These are phyloP conservation scores for Aciculoconidium aculeatum DNA, from an alignment of 805 yeast genomes.

Conservation along the genomic window DNA sequence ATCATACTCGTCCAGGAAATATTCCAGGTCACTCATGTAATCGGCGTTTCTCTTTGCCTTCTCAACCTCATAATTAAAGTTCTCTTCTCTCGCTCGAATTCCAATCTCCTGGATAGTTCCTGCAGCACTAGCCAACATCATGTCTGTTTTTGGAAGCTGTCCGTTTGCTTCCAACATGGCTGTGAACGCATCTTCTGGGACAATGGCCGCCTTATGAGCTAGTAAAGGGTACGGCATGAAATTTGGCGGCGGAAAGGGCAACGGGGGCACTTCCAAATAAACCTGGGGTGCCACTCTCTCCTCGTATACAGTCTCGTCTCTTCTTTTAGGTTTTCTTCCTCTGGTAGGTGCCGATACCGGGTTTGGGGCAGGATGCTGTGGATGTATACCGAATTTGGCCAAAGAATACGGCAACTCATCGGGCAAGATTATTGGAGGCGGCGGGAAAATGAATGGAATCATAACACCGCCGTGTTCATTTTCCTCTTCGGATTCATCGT, in stretches of 20 bases:
- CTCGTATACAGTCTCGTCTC: slow-evolving; percentile 1
- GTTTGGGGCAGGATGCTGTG: too few relatives aligned
- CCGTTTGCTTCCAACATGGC: slow-evolving; percentile 32
- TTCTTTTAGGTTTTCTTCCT: slow-evolving; percentile 8
- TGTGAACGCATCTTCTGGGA: slow-evolving; percentile 32
- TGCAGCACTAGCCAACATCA: slow-evolving; percentile 44
- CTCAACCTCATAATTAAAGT: slow-evolving; percentile 15
- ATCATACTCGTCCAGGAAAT: slow-evolving; percentile 5
- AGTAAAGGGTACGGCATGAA: slow-evolving; percentile 40
- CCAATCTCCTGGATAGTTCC: slow-evolving; percentile 35
- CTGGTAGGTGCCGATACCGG: slow-evolving; percentile 8
- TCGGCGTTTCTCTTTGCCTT: slow-evolving; percentile 6
- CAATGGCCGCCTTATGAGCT: slow-evolving; percentile 28
- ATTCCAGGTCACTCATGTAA: too few relatives aligned
- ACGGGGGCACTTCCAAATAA: slow-evolving; percentile 27
- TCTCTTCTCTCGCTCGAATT: slow-evolving; percentile 28
- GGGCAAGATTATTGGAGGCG: slow-evolving; percentile 28
- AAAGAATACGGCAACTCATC: slow-evolving; percentile 19
- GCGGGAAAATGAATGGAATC: slow-evolving; percentile 41
- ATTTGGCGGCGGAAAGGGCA: slow-evolving; percentile 41
- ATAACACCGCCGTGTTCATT: slow-evolving; percentile 26
- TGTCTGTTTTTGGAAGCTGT: slow-evolving; percentile 33
- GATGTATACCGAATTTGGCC: slow-evolving; percentile 4
- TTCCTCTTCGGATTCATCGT: slow-evolving; percentile 4
- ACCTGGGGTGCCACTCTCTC: slow-evolving; percentile 3